Evolutionary conservation across 441 rosid species (phyloP).

Genomic region (Mallotus japonicus): DNA sequence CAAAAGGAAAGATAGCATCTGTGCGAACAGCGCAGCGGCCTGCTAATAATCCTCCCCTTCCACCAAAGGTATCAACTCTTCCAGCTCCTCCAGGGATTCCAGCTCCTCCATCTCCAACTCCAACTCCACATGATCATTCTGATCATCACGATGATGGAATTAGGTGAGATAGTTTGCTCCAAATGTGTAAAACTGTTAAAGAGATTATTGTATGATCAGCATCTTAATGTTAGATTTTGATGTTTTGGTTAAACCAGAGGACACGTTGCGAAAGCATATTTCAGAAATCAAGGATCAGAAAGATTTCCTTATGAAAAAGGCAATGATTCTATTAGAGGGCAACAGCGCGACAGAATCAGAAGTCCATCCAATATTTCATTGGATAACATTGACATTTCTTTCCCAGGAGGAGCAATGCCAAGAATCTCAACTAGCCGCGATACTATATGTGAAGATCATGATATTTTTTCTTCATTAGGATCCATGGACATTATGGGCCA

Average conservation of each 20-base stretch:
- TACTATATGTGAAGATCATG: conserved; percentile 36
- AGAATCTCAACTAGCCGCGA: conserved; percentile 27
- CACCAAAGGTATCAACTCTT: conserved; percentile 44
- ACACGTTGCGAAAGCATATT: conserved; percentile 22
- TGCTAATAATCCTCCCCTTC: conserved; percentile 44
- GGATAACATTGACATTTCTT: conserved; percentile 36
- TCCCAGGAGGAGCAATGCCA: conserved; percentile 15
- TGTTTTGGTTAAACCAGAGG: conserved; percentile 26
- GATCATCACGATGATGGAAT: conserved; percentile 32
- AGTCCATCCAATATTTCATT: conserved; percentile 34
- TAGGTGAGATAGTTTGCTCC: conserved; percentile 34
- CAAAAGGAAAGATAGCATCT: conserved; percentile 64
- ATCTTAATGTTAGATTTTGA: neutral
- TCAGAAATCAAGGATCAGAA: conserved; percentile 38
- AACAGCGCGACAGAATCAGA: conserved; percentile 28
- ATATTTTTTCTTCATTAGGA: conserved; percentile 30
- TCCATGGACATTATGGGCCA: conserved; percentile 45
- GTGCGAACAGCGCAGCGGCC: conserved; percentile 50
- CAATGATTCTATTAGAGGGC: conserved; percentile 21
- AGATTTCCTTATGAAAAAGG: conserved; percentile 31
- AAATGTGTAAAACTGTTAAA: neutral
- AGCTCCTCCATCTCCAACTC: conserved; percentile 25
- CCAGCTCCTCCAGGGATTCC: conserved; percentile 24
- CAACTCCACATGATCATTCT: conserved; percentile 20
- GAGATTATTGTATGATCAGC: neutral